Base-by-base conservation (phyloP, 805 yeast genomes). In the Zygosaccharomyces bailii region DNA sequence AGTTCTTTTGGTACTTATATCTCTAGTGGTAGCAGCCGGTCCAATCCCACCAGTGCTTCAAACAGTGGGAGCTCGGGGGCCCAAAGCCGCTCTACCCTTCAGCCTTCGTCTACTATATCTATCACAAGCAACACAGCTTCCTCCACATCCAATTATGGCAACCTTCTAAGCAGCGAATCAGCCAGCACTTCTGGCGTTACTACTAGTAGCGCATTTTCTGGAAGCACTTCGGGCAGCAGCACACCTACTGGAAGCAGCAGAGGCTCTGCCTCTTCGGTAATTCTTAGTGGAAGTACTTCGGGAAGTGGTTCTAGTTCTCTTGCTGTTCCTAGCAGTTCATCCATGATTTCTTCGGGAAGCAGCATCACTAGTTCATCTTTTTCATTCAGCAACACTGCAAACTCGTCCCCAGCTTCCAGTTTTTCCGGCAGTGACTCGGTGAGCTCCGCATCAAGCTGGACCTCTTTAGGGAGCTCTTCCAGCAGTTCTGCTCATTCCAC, bases 31-130 rank as follows among this genome's bases (percentile, higher is more conserved):
- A 23, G 39, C 18, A 16, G 30, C 14, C 29, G 16, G 29, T 10
- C 17, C 18, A 13, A 23, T 13, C 24, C 39, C 1, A 32, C 54
- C 3, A 44, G 25, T 18, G 25, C 48, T 8, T 39, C 50, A 5
- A 21, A 11, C 14, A 33, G 19, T 9, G 39, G 34, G 23, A 40
- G 33, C 30, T 44, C 41, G 19, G 30, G 29, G 19, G 37, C 46
- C 10, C 39, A 39, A 17, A 32, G 43, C 17, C 34, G 39, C 23
- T 45, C 42, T 7, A 37, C 43, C 6, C 21, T 45, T 20, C 39
- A 48, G 17, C 42, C 50, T n/a, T 32, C 50, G 7, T 29, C 56
- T 7, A 33, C 53, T 23, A 16, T 35, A 5, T 43, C 50, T 10
- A 19, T 40, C 37, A 19, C 45, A 10, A 24, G 39, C 17, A 25